A percentile compares a stretch with the other conserved stretches of the same genome.
Conservation (phyloP, 78 protist species). For the Dictyostelium discoideum region dicty_2.7 NC_007089.4:3165001-3165500, state of each 20-base stretch:
- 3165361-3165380: conserved; percentile 25
- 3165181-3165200: conserved; percentile 62
- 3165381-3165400: conserved; percentile 60
- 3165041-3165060: neutral
- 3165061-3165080: neutral
- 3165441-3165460: conserved; percentile 20
- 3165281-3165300: neutral
- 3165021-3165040: conserved; percentile 38
- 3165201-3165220: conserved; percentile 58
- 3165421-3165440: conserved; percentile 32
- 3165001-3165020: conserved; percentile 38
- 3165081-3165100: neutral
- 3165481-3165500: neutral
- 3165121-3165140: neutral
- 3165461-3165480: neutral
- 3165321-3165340: no score
- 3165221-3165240: conserved; percentile 67
- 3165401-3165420: conserved; percentile 60
- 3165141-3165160: conserved; percentile 72
- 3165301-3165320: neutral
- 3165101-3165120: no score
- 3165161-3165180: conserved; percentile 74
- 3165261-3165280: conserved; percentile 17
- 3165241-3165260: conserved; percentile 40
- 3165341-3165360: neutral